Evolutionary conservation across 148 eudicot genomes (phyloP), one percentile per base, ranked within the genome.

Genomic region (Rhododendron kiyosumense): DNA sequence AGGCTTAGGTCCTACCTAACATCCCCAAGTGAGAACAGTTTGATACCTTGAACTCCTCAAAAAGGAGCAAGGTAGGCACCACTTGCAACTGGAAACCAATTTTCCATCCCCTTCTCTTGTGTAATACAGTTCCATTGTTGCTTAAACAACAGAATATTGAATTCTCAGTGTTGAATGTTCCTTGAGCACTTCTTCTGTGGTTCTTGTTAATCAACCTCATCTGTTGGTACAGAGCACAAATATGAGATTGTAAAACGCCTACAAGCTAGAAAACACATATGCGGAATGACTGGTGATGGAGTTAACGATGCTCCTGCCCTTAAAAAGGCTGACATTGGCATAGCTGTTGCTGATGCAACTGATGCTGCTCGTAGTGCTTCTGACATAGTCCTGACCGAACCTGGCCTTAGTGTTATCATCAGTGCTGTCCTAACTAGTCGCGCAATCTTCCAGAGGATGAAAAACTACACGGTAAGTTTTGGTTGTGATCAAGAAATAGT

Each of bases 291-390:
- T 30, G 95, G 98, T 81, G 95, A 93, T 91, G 98, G 96, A 78
- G 98, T 94, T n/a, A 94, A 94, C 81, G 97, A 94, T 87, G 97
- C 95, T 41, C 97, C 97, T 52, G 95, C 97, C 14, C 92, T 93
- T 36, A 94, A 94, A 86, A 94, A 92, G 89, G 95, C 95, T 77
- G 95, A 94, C 83, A 93, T 94, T 57, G 97, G 97, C 30, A 94
- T 94, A 78, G 97, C 97, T 69, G 97, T 93, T 75, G 95, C 94
- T 84, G 96, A 93, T 93, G 96, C 98, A 36, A 93, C 98, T 48
- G 98, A 94, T 91, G 98, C 98, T 78, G 98, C 98, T 79, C 90
- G 98, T 41, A 89, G 95, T 88, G 95, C 96, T 45, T 94, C 98
- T 77, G 98, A 94, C 81, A 94, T 94, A 74, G 97, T 94, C 67